Evolutionary conservation across 2,329 filamentous ascomycete species (phyloP), one percentile per base, ranked within the genome.

Genomic region (Botrytis cinerea): DNA sequence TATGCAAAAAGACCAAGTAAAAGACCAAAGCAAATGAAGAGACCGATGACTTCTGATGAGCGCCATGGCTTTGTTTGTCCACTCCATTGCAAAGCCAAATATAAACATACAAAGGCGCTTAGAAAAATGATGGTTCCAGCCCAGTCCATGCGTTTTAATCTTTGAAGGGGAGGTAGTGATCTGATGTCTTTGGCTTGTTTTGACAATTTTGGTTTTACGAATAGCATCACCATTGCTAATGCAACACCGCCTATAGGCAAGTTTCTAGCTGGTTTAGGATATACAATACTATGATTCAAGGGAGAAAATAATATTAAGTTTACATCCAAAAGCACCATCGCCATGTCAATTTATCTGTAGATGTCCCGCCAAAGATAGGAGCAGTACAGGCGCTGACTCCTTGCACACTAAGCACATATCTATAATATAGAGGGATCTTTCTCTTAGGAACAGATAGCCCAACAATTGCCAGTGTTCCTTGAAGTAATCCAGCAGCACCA

Each of bases 101-200:
- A 80, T 76, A 91, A 87, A 48, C 85, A 85, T 0, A 87, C 88
- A 75, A 74, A 38, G 18, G 86, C 87, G 14, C 82, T 85, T 32
- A 90, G 83, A 7, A 51, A 51, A 20, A 93, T 79, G 0, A 86
- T 74, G 6, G 86, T 85, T 2, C 91, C 91, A n/a, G 87, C 70
- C 84, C 87, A 92, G 79, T 93, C 90, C 35, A 92, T 85, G 38
- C 40, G 40, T 51, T 38, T 38, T 45, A 64, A 9, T 28, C 40
- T 43, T 64, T 46, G 40, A 8, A 64, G 20, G 7, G 12, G 25
- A 28, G 62, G 25, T 22, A 46, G 28, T 18, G 62, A 43, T 64
- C 38, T 64, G 38, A 64, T 45, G 45, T 46, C 62, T 32, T 32
- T 9, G 32, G 57, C 18, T 45, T 64, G 40, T 45, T 64, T 43